These are phyloP conservation scores for Pachyrhizus erosus DNA, from an alignment of 306 rosid species.

Conservation along the genomic window DNA sequence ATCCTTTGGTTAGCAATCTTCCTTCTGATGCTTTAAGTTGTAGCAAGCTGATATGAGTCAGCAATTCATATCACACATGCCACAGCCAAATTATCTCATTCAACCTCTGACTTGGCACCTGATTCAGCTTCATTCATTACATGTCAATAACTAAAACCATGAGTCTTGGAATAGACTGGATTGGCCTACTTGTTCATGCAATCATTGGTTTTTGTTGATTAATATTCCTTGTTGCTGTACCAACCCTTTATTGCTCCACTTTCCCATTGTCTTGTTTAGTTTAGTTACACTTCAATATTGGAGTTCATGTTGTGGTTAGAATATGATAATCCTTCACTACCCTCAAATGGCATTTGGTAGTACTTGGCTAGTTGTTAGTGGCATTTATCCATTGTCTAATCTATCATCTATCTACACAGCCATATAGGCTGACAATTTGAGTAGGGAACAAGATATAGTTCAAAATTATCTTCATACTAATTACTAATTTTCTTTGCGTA, in stretches of 20 bases:
- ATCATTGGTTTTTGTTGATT: not conserved
- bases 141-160: not conserved
- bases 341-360: not conserved
- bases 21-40: not conserved
- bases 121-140: not conserved
- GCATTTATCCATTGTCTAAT: constrained; percentile 11
- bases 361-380: constrained; percentile 26
- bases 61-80: not conserved
- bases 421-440: not conserved
- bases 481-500: not conserved
- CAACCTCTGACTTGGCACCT: not conserved
- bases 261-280: not conserved
- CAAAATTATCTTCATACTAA: not conserved
- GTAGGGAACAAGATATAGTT: not conserved
- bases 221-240: not conserved
- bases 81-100: not conserved
- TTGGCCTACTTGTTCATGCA: not conserved
- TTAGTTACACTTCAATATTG: not conserved
- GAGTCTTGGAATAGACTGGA: not conserved
- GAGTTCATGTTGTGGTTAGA: not conserved
- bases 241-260: constrained; percentile 9
- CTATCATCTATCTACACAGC: not conserved
- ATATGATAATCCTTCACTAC: not conserved
- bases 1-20: not conserved
- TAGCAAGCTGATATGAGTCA: not conserved